Conservation (phyloP, 495 filamentous ascomycete genomes). For the Paragyromitra xinjiangensis region DNA sequence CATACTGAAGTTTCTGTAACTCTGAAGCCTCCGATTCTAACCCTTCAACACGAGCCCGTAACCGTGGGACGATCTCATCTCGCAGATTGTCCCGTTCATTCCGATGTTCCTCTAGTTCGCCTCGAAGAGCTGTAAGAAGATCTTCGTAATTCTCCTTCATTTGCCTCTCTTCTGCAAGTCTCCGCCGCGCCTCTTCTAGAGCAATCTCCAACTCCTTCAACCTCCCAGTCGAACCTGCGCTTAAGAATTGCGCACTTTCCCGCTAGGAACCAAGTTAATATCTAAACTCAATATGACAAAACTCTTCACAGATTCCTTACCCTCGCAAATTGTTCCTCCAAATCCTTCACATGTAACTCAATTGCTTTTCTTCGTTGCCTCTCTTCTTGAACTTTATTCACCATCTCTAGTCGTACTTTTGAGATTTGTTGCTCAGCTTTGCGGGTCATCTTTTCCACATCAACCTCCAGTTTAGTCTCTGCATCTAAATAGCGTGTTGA, state of each 20-base stretch:
- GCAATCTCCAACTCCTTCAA: slow-evolving; percentile 78
- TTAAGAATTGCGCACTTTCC: slow-evolving; percentile 63
- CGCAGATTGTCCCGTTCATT: slow-evolving; percentile 92
- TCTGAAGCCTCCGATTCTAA: slow-evolving; percentile 74
- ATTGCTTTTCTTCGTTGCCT: slow-evolving; percentile 74
- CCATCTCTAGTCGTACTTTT: slow-evolving; percentile 81
- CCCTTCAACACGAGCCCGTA: slow-evolving; percentile 77
- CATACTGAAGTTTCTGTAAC: slow-evolving; percentile 73
- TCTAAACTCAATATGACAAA: slow-evolving; percentile 43
- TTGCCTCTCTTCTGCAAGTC: slow-evolving; percentile 83
- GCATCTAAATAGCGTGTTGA: slow-evolving; percentile 74
- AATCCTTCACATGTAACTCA: slow-evolving; percentile 79
- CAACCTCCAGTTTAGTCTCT: slow-evolving; percentile 73
- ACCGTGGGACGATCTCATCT: slow-evolving; percentile 81
- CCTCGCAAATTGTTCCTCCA: slow-evolving; percentile 73
- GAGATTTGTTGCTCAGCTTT: slow-evolving; percentile 91
- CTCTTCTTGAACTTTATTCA: slow-evolving; percentile 84
- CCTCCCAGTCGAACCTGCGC: slow-evolving; percentile 64
- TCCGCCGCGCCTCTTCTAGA: slow-evolving; percentile 81
- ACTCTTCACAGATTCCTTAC: slow-evolving; percentile 28
- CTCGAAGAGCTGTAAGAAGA: slow-evolving; percentile 80
- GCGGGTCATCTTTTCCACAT: slow-evolving; percentile 82
- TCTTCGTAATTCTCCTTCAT: slow-evolving; percentile 95
- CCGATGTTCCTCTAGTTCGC: slow-evolving; percentile 79
- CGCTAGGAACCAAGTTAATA: slow-evolving; percentile 35